phyloP scores from a whole-genome alignment of 257 asterid species.

The Solanum sejunctum region DNA sequence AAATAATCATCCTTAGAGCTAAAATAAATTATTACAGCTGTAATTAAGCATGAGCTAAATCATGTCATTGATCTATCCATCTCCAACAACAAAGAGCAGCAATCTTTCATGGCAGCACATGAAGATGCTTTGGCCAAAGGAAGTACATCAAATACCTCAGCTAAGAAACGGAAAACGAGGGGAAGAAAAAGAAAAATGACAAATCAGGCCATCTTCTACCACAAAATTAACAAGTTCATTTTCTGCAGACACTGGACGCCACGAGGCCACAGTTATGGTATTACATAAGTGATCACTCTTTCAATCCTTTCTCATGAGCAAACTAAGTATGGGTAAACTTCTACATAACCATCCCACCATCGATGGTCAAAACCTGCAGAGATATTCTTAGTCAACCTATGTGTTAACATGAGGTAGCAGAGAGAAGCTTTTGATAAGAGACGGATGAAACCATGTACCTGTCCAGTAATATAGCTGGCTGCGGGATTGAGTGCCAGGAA shows the following conservation, averaged over 20 bases:
- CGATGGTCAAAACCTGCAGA: conserved; percentile 70
- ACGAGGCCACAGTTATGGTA: background rate
- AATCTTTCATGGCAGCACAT: background rate
- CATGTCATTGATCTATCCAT: background rate
- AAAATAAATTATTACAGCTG: background rate
- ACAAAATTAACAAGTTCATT: background rate
- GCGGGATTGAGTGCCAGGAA: conserved; percentile 40
- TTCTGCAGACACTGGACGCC: background rate
- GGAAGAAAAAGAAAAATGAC: background rate
- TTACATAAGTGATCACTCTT: background rate
- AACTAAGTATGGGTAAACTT: background rate
- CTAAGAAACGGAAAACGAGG: background rate
- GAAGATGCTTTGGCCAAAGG: background rate
- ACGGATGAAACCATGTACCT: conserved; percentile 27
- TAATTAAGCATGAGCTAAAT: background rate
- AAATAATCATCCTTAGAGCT: background rate
- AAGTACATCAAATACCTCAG: background rate
- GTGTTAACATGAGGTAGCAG: background rate
- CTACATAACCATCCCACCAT: conserved; percentile 97
- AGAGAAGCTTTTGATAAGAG: background rate
- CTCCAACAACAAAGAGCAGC: background rate
- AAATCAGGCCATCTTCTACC: background rate
- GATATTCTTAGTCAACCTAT: background rate
- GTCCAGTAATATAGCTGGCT: conserved; percentile 91
- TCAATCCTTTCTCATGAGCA: background rate